phyloP scores from a whole-genome alignment of 129 eudicot species.

The Tagetes patula region DNA sequence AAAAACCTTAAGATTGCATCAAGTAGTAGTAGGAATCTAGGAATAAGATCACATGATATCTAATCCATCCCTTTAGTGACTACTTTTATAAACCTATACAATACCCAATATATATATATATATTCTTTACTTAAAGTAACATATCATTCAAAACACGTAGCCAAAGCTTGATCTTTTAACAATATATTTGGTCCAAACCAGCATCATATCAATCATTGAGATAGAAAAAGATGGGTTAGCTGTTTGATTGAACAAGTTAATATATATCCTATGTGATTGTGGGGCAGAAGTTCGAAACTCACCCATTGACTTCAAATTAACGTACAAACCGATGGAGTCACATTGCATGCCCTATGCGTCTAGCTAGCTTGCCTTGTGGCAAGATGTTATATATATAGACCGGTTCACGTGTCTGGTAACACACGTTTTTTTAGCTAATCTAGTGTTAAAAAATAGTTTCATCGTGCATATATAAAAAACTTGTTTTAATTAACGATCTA shows the following conservation, averaged over 20 bases:
- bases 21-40: slow-evolving; percentile 6
- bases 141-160: slow-evolving; percentile 21
- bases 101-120: background rate
- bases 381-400: too few relatives aligned
- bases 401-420: too few relatives aligned
- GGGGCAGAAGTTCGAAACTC: too few relatives aligned
- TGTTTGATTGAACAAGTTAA: background rate
- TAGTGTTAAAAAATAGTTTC: too few relatives aligned
- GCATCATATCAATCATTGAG: slow-evolving; percentile 10
- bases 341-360: too few relatives aligned
- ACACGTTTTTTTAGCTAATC: too few relatives aligned
- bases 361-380: too few relatives aligned
- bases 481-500: too few relatives aligned
- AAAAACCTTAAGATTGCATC: slow-evolving; percentile 7
- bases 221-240: background rate
- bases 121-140: slow-evolving; percentile 10
- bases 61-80: slow-evolving; percentile 16
- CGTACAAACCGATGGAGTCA: too few relatives aligned
- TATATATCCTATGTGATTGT: too few relatives aligned
- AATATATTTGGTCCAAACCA: slow-evolving; percentile 8
- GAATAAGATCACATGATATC: slow-evolving; percentile 25
- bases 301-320: too few relatives aligned
- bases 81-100: slow-evolving; percentile 8
- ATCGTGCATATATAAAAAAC: too few relatives aligned
- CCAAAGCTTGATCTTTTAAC: slow-evolving; percentile 7